Evolutionary conservation across 495 filamentous ascomycete species (phyloP), one percentile per base, ranked within the genome.

Genomic region (Xylaria scruposa): DNA sequence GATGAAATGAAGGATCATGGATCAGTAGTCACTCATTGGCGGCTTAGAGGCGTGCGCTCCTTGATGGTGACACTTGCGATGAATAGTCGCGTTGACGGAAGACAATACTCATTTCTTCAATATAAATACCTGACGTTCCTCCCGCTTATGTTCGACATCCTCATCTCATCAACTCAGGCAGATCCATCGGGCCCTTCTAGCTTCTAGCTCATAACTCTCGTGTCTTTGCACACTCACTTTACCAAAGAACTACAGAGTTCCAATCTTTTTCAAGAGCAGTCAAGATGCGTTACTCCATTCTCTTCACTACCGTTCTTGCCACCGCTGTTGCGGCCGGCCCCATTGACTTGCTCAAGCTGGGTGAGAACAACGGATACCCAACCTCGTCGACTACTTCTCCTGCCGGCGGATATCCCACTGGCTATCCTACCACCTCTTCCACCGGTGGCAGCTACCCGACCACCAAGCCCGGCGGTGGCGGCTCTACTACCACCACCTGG

Each of bases 51-150:
- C n/a, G 40, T 4, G 64, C 33, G 4, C 10, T 13, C 29, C 5
- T 54, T 13, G 64, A 56, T 67, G 64, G 64, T 36, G 64, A 67
- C 49, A 67, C 36, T 44, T 17, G 36, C 9, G 49, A 54, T 67
- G 47, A 36, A 36, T n/a, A n/a, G 21, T 21, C 10, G 2, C 44
- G 1, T 17, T 19, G 47, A 19, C 15, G 12, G 33, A 42, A 29
- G 40, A 44, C 2, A 44, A 56, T 21, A 56, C 49, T 51, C 49
- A 21, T 42, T 31, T 31, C 47, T 33, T 40, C 15, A 15, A 42
- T 67, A 67, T 67, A 67, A 67, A 67, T 54, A 67, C 13, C 65
- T 44, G 65, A 21, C n/a, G 47, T 56, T 67, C 65, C 2, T 42
- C 31, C 47, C 65, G 10, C 33, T 56, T 9, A 42, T 0, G 2